Base-by-base conservation (phyloP, 305 asterid genomes). In the Caryopteris hybrid region DNA sequence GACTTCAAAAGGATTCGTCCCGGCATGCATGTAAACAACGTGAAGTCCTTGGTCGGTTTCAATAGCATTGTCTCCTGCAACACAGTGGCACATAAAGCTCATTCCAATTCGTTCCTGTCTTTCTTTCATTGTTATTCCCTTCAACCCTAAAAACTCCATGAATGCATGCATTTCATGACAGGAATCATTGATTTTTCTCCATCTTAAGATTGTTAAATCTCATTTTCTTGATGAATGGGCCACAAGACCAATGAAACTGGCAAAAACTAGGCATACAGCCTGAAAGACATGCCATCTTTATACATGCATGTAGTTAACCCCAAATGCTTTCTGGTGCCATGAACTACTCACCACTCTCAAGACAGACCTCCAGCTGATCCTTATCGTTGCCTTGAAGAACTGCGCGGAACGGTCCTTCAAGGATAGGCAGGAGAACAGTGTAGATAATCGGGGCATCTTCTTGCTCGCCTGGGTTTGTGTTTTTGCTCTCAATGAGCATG, bases 301-400 rank as follows among this genome's bases (percentile, higher is more conserved):
- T 62, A 65, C 57, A 65, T 68, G 73, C 66, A 67, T 42, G 29
- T 45, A 27, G 68, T 63, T 33, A 46, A 56, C 27, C 31, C 36
- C 58, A 64, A 73, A 18, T 31, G 62, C 59, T 65, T 73, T 63
- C 18, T 29, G 51, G 31, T 45, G 61, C 60, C 74, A 71, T 71
- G 62, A 62, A 74, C 70, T 70, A 84, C 96, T 84, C 84, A 91
- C 97, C 99, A 84, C 99, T 93, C 86, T 93, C 99, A 33, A 93
- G 86, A 88, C 95, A 75, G 54, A 92, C 81, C 79, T 92, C 98
- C 60, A 92, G 64, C 83, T 92, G 88, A 68, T 87, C 87, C 79
- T 84, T 91, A 47, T 88, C 95, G 42, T 87, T 93, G 62, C 99
- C 99, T 79, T 93, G 99, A 78, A 93, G 95, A 83, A 77, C 97